Base-by-base conservation (phyloP, 2,329 filamentous ascomycete species). In the Cercospora citrullina region DNA sequence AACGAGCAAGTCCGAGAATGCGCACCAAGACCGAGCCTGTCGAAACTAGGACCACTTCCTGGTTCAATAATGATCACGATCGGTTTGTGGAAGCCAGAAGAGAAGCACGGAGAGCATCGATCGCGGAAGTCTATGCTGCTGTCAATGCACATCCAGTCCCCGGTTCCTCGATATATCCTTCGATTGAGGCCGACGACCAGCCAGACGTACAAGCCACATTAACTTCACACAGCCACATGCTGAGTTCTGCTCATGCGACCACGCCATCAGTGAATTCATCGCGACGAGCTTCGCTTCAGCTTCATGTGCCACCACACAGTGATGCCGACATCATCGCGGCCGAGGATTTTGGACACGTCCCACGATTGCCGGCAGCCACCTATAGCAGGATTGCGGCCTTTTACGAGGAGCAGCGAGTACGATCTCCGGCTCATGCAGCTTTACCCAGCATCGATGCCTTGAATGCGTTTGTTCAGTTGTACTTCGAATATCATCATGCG, bases 391-490 rank as follows among this genome's bases (percentile, higher is more conserved):
- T 65, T 3, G 28, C 30, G 5, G 30, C 59, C 12, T 65, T 65
- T 18, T 53, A 63, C 42, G 60, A 63, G 12, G 63, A 60, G 21
- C 55, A 65, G 45, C 57, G 26, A 31, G 0, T 42, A 9, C 63
- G 42, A 18, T 23, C 28, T 2, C 3, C 55, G 5, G 26, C 26
- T 36, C 16, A 60, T n/a, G 51, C 57, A 10, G 42, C 36, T 12
- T 39, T 65, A n/a, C 42, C 63, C 16, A 31, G 55, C 36, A 51
- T 65, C 12, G 63, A 65, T 23, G 63, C 55, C 14, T 5, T 65
- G n/a, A 65, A 65, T n/a, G 63, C 58, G 18, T 65, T 65, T 16
- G 55, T 65, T 30, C 63, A 65, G 9, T 30, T 65, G 26, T 65
- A 65, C 28, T 65, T 65, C 6, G 36, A 65, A 21, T 60, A 65